Evolutionary conservation across 441 rosid species (phyloP).

Genomic region (Pelargonium citronellum): DNA sequence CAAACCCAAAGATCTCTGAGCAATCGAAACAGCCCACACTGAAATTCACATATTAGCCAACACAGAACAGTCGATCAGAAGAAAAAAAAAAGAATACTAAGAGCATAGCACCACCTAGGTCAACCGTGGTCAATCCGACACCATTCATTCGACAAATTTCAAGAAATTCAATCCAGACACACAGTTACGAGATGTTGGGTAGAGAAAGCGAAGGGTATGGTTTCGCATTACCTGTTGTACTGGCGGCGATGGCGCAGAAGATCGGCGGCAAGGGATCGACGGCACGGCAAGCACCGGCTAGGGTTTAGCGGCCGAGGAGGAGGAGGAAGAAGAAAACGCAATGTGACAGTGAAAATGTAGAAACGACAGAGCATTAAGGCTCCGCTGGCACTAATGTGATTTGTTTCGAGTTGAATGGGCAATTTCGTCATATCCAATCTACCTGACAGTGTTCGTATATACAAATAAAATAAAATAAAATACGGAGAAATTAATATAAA

Average conservation of each 20-base stretch:
- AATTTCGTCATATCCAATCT: background rate
- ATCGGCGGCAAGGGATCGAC: background rate
- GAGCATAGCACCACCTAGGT: no score
- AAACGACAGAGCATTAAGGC: background rate
- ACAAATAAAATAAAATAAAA: no score
- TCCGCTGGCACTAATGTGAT: background rate
- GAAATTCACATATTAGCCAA: background rate
- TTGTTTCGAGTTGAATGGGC: background rate
- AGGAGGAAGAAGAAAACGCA: background rate
- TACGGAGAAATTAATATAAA: no score
- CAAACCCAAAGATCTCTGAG: background rate
- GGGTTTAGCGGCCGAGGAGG: background rate
- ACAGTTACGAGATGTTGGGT: background rate
- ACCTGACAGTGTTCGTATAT: no score
- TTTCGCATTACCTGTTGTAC: background rate
- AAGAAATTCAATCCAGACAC: background rate
- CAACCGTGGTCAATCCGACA: background rate
- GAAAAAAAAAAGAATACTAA: background rate
- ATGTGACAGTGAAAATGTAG: background rate
- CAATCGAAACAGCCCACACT: background rate
- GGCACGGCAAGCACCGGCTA: slow-evolving; percentile 5
- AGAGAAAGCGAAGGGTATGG: background rate
- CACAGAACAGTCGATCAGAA: background rate
- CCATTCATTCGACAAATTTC: background rate
- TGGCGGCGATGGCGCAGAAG: background rate